These are phyloP conservation scores for Talaromyces nanjingensis DNA, from an alignment of 495 filamentous ascomycete genomes.

Conservation along the genomic window DNA sequence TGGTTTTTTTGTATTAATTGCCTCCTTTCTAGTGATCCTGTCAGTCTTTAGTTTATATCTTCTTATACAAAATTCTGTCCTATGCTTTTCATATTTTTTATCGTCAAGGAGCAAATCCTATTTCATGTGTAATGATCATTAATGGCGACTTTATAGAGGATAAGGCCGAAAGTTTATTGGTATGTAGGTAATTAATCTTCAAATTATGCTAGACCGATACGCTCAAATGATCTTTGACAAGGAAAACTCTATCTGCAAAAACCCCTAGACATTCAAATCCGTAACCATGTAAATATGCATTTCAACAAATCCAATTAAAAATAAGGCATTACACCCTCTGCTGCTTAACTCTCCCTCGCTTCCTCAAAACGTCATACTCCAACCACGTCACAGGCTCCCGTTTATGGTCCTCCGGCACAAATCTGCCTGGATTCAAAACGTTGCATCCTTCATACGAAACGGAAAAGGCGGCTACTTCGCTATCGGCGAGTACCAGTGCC, in stretches of 20 bases:
- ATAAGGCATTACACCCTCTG: conserved; percentile 19
- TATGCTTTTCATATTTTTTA: background rate
- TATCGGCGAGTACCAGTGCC: conserved; percentile 71
- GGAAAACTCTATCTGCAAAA: background rate
- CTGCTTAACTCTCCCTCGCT: conserved; percentile 47
- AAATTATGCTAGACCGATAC: background rate
- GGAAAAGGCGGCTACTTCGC: conserved; percentile 70
- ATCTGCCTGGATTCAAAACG: conserved; percentile 85
- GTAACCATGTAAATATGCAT: background rate
- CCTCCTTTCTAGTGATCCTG: background rate
- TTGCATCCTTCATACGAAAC: conserved; percentile 91
- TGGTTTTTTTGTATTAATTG: background rate
- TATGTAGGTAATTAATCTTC: background rate
- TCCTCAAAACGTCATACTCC: conserved; percentile 67
- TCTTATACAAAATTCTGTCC: background rate
- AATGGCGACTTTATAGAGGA: background rate
- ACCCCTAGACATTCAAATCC: background rate
- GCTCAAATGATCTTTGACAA: background rate
- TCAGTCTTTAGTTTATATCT: background rate
- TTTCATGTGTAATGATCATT: background rate
- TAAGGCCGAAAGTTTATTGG: no score
- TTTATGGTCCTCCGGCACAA: conserved; percentile 53
- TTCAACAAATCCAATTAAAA: background rate
- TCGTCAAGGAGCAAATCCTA: background rate
- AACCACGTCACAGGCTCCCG: conserved; percentile 68